Percentiles rank a stretch among this genome's conserved stretches.
These are phyloP conservation scores for Solanum tarapatanum DNA, from an alignment of 257 asterid species.

Conservation along the genomic window DNA sequence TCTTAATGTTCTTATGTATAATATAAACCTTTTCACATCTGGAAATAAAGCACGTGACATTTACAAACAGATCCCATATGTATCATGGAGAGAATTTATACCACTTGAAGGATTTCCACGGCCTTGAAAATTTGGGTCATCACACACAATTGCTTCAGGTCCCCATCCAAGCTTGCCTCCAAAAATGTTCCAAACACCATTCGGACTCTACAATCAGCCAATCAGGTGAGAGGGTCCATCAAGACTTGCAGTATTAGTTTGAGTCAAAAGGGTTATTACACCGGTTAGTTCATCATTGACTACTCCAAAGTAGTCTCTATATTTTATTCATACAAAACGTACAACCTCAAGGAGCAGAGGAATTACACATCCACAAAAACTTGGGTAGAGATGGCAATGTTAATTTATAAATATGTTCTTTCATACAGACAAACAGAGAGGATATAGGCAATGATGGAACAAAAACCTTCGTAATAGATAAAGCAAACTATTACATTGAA, in stretches of 20 bases:
- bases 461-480: neutral
- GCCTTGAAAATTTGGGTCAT: slow-evolving; percentile 41
- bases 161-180: slow-evolving; percentile 43
- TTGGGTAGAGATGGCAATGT: neutral
- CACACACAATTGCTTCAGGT: slow-evolving; percentile 36
- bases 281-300: neutral
- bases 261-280: neutral
- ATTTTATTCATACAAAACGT: neutral
- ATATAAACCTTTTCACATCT: neutral
- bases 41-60: neutral
- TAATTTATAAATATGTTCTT: neutral
- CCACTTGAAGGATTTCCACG: slow-evolving; percentile 37
- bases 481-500: neutral
- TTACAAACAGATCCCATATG: neutral
- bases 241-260: neutral
- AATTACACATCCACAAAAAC: neutral
- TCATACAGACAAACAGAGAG: neutral
- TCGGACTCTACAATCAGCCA: slow-evolving; percentile 19
- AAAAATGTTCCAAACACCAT: slow-evolving; percentile 36
- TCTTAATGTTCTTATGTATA: neutral
- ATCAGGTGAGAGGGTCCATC: neutral
- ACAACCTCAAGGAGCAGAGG: neutral
- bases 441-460: neutral
- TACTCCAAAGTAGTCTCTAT: neutral
- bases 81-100: slow-evolving; percentile 1